Conservation (phyloP, 257 asterid species). For the Gentiana dahurica region DNA sequence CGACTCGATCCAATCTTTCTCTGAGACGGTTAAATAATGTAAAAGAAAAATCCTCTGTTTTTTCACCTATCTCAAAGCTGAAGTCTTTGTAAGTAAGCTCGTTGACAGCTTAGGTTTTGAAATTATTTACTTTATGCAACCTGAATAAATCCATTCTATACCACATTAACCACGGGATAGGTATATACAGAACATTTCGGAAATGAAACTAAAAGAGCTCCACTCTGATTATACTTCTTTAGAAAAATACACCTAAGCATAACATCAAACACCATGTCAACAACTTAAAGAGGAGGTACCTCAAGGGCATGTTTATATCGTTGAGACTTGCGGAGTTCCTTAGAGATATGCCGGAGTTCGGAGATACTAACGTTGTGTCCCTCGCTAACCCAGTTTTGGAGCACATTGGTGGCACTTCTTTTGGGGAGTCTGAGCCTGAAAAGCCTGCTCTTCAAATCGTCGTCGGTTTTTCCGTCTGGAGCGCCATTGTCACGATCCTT, state of each 20-base stretch:
- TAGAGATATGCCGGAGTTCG: constrained; percentile 73
- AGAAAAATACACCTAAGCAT: background rate
- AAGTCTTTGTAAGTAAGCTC: no score
- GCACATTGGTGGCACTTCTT: constrained; percentile 67
- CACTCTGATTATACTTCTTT: background rate
- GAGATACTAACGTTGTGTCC: constrained; percentile 44
- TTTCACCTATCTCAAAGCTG: no score
- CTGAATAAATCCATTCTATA: background rate
- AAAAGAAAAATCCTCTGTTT: no score
- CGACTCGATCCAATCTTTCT: no score
- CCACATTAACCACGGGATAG: background rate
- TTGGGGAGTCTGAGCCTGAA: constrained; percentile 77
- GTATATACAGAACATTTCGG: no score
- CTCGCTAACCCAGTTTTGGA: constrained; percentile 67
- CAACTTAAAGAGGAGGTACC: constrained; percentile 22
- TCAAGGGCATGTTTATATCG: constrained; percentile 93
- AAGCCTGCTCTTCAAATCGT: constrained; percentile 78
- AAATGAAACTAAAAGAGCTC: background rate
- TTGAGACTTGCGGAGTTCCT: constrained; percentile 55
- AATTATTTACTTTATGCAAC: no score
- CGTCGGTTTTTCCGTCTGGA: constrained; percentile 11
- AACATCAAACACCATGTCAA: background rate
- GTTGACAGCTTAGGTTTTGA: no score
- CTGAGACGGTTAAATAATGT: no score
- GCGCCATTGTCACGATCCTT: background rate